A percentile compares a stretch with the other conserved stretches of the same genome.
These are phyloP conservation scores for Botrytis medusae DNA, from an alignment of 2,329 filamentous ascomycete genomes.

Conservation along the genomic window DNA sequence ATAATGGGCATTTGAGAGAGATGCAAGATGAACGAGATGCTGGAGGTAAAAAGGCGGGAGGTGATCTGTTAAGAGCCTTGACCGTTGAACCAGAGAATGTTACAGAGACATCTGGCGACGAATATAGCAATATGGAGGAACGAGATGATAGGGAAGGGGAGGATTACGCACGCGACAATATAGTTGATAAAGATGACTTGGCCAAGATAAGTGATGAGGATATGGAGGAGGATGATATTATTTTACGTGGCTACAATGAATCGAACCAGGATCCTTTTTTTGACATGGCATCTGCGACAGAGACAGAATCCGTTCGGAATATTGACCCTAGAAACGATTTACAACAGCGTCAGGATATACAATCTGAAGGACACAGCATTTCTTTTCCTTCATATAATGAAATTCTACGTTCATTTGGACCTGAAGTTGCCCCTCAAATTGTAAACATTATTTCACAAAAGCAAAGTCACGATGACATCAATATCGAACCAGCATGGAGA, in stretches of 20 bases:
- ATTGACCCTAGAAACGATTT: background rate
- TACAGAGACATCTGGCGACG: constrained; percentile 30
- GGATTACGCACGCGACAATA: constrained; percentile 28
- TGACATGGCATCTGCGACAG: background rate
- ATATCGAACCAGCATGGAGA: constrained; percentile 36
- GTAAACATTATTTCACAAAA: constrained; percentile 34
- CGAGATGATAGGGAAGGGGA: constrained; percentile 29
- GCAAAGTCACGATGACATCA: constrained; percentile 27
- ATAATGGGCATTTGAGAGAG: constrained; percentile 79
- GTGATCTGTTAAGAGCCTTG: constrained; percentile 34
- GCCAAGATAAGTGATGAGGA: constrained; percentile 33
- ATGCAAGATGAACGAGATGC: constrained; percentile 59
- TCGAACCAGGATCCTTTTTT: constrained; percentile 24
- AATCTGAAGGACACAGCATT: background rate
- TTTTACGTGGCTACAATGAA: constrained; percentile 37
- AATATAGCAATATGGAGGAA: constrained; percentile 37
- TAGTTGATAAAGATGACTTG: constrained; percentile 31
- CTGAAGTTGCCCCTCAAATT: constrained; percentile 36
- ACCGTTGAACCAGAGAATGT: constrained; percentile 36
- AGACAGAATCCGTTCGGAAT: background rate
- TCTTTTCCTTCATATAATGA: constrained; percentile 35
- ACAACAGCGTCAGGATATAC: background rate
- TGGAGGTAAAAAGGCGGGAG: constrained; percentile 37
- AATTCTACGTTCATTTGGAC: constrained; percentile 37
- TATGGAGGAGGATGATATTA: constrained; percentile 38